Evolutionary conservation across 768 basidiomycete genomes (phyloP).

Genomic region (Cystoderma amianthinum): DNA sequence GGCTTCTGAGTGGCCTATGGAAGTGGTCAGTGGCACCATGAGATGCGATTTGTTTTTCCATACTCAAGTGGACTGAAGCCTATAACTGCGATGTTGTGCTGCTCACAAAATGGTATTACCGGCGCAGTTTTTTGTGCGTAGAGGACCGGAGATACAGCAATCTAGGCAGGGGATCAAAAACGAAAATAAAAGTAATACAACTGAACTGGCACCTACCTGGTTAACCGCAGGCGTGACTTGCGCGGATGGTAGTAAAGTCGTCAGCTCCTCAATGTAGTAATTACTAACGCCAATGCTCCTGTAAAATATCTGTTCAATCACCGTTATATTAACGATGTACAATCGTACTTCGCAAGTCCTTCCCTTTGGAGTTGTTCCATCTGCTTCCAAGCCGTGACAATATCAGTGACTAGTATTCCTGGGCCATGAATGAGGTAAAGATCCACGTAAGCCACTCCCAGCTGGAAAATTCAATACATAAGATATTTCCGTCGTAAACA

Average conservation of each 20-base stretch:
- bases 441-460: slow-evolving; percentile 61
- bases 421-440: slow-evolving; percentile 67
- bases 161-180: too few relatives aligned
- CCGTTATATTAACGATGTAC: not conserved
- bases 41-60: slow-evolving; percentile 8
- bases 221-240: slow-evolving; percentile 62
- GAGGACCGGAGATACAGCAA: slow-evolving; percentile 34
- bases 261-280: slow-evolving; percentile 48
- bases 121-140: slow-evolving; percentile 46
- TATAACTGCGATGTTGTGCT: slow-evolving; percentile 56
- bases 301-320: not conserved
- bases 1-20: slow-evolving; percentile 49
- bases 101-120: slow-evolving; percentile 41
- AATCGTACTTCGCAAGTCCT: slow-evolving; percentile 49
- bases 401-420: slow-evolving; percentile 44
- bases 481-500: not conserved
- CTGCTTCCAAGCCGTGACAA: slow-evolving; percentile 54
- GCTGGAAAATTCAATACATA: slow-evolving; percentile 24
- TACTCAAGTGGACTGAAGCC: slow-evolving; percentile 63
- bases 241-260: slow-evolving; percentile 47
- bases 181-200: too few relatives aligned
- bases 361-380: slow-evolving; percentile 51
- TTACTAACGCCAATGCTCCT: slow-evolving; percentile 75
- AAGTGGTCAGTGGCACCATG: not conserved
- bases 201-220: slow-evolving; percentile 36